Evolutionary conservation across 2,329 filamentous ascomycete genomes (phyloP), one percentile per base, ranked within the genome.

Genomic region (Fusarium papillatum): DNA sequence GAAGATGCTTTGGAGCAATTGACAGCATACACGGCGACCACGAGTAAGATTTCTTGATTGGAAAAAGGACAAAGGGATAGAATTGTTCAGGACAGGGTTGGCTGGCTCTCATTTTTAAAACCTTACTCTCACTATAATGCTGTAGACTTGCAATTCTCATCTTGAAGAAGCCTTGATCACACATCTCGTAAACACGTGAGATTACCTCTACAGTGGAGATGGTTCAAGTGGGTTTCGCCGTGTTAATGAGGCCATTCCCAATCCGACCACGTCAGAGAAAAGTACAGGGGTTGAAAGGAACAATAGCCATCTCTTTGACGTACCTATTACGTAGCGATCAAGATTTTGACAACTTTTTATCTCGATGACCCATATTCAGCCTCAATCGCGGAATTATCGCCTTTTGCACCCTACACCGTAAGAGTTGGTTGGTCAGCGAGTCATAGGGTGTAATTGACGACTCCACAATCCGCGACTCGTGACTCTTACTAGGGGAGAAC

Each of bases 1-100:
- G 22, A 46, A 0, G 71, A 70, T 2, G 84, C 84, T 0, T n/a
- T 79, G 29, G 61, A 75, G 1, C 62, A 80, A 4, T 57, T 85
- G 24, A 71, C 72, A 9, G 75, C 71, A 7, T 84, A 85, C 36
- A 77, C 79, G 4, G 69, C 72, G 1, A 60, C 70, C 1, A 19
- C 65, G 0, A 81, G 70, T 14, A 82, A 76, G n/a, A 60, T 81
- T 0, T 81, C 79, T 10, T 76, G 29, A 78, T 34, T 13, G 5
- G 29, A 16, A 34, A 34, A 16, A 2, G 11, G 11, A 55, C 26
- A n/a, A 34, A 34, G 43, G 13, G 19, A 57, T n/a, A 16, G 11
- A 22, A 34, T 22, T 22, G 13, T 57, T 9, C 0, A 9, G 19
- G 53, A 22, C 19, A 31, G 19, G 53, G 34, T 31, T 34, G 19